Conservation (phyloP, 2,329 filamentous ascomycete genomes). For the Sarocladium brachiariae region DNA sequence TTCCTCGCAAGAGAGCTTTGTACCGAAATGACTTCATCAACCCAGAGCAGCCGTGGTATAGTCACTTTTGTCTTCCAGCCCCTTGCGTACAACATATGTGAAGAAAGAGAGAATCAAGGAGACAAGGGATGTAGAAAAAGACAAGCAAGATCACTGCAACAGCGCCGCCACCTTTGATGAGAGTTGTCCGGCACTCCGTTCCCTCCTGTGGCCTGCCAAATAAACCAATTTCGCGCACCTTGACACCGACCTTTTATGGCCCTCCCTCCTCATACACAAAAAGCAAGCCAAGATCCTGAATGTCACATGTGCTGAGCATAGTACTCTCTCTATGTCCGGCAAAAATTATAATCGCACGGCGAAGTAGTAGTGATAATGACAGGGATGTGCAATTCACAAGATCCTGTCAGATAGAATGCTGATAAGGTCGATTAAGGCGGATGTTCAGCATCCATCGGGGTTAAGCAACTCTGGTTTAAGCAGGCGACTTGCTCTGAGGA, state of each 20-base stretch:
- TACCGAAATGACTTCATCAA: slow-evolving; percentile 15
- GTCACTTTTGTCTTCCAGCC: slow-evolving; percentile 36
- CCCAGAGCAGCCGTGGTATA: slow-evolving; percentile 30
- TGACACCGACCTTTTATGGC: slow-evolving; percentile 6
- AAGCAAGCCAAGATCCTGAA: slow-evolving; percentile 22
- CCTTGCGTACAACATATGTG: slow-evolving; percentile 13
- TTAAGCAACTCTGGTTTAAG: slow-evolving; percentile 29
- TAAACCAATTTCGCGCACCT: slow-evolving; percentile 10
- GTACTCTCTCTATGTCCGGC: slow-evolving; percentile 30
- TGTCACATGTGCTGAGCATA: slow-evolving; percentile 9
- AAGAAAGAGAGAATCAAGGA: slow-evolving; percentile 11
- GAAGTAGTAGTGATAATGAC: slow-evolving; percentile 3
- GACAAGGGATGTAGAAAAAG: slow-evolving; percentile 18
- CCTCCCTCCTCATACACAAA: slow-evolving; percentile 27
- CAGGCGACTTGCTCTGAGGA: slow-evolving; percentile 53
- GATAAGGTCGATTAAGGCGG: slow-evolving; percentile 4
- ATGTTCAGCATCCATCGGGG: slow-evolving; percentile 17
- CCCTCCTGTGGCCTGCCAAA: slow-evolving; percentile 9
- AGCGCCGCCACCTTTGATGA: slow-evolving; percentile 25
- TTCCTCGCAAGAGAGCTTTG: slow-evolving; percentile 19
- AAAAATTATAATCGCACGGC: slow-evolving; percentile 3
- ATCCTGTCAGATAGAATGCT: not conserved
- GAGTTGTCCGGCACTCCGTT: slow-evolving; percentile 31
- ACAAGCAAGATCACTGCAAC: slow-evolving; percentile 20
- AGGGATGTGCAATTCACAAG: slow-evolving; percentile 4